phyloP scores from a whole-genome alignment of 2,329 filamentous ascomycete species.

The Ceratocystis ficicola region DNA sequence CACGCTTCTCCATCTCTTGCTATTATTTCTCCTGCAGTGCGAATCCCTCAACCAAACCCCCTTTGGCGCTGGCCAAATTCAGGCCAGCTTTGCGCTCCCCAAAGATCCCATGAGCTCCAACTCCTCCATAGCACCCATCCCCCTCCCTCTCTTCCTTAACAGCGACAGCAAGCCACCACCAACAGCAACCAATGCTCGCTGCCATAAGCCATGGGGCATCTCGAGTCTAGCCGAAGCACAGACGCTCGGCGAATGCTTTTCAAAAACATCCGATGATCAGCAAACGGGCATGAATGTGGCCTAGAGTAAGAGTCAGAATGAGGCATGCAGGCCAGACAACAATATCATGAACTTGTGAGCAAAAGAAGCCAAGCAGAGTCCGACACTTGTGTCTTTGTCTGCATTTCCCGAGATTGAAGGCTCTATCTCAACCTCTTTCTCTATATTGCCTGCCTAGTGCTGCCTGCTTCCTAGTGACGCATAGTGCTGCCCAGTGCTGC shows the following conservation, averaged over 20 bases:
- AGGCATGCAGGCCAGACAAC: not conserved
- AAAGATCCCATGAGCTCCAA: not conserved
- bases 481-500: no score
- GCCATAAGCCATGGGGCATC: not conserved
- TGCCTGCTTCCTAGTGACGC: not conserved
- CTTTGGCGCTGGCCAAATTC: not conserved
- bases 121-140: not conserved
- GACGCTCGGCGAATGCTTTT: not conserved
- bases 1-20: not conserved
- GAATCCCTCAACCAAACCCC: not conserved
- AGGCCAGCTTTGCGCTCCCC: not conserved
- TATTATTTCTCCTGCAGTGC: not conserved
- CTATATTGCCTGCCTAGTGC: not conserved
- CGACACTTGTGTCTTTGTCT: not conserved
- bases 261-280: constrained; percentile 7
- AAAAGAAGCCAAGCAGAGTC: not conserved
- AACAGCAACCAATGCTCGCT: not conserved
- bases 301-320: not conserved
- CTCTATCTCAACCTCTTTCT: not conserved
- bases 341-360: not conserved
- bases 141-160: not conserved
- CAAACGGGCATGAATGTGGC: not conserved
- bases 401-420: not conserved
- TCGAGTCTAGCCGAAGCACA: constrained; percentile 1
- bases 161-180: not conserved